phyloP scores from a whole-genome alignment of 83 land plant genomes.

The Larix sibirica region DNA sequence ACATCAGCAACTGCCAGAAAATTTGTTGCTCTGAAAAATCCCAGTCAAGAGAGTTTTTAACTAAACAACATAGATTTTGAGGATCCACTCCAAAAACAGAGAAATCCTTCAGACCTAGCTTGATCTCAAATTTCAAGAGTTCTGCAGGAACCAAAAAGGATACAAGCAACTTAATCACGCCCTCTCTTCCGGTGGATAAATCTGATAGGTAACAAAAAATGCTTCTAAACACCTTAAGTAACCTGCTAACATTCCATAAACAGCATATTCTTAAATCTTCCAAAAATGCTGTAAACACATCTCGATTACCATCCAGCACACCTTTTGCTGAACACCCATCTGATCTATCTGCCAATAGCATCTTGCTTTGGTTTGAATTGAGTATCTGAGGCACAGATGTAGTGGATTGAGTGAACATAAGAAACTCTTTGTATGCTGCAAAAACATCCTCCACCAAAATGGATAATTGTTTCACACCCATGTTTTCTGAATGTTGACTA shows the following conservation, averaged over 20 bases:
- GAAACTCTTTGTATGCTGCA: constrained; percentile 22
- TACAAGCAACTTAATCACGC: constrained; percentile 22
- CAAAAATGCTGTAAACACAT: background rate
- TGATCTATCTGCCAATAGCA: background rate
- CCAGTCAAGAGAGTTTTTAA: constrained; percentile 26
- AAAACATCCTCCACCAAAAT: constrained; percentile 25
- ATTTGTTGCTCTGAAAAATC: constrained; percentile 22
- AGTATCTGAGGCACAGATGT: background rate
- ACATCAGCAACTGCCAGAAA: constrained; percentile 30
- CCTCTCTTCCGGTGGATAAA: constrained; percentile 24
- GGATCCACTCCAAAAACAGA: constrained; percentile 28
- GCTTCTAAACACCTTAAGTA: constrained; percentile 9
- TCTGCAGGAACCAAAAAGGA: constrained; percentile 21
- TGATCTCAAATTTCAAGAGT: constrained; percentile 23
- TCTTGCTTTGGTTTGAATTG: background rate
- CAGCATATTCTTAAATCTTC: constrained; percentile 22
- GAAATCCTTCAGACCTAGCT: constrained; percentile 22
- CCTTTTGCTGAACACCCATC: background rate
- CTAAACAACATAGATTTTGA: constrained; percentile 16
- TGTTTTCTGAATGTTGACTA: background rate
- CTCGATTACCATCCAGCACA: no score
- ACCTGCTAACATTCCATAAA: constrained; percentile 21
- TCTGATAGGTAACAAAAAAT: constrained; percentile 29
- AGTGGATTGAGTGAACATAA: background rate
- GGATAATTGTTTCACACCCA: constrained; percentile 11